Conservation (phyloP, 225 moss, liverwort and hornwort genomes). For the Pseudoscleropodium purum region DNA sequence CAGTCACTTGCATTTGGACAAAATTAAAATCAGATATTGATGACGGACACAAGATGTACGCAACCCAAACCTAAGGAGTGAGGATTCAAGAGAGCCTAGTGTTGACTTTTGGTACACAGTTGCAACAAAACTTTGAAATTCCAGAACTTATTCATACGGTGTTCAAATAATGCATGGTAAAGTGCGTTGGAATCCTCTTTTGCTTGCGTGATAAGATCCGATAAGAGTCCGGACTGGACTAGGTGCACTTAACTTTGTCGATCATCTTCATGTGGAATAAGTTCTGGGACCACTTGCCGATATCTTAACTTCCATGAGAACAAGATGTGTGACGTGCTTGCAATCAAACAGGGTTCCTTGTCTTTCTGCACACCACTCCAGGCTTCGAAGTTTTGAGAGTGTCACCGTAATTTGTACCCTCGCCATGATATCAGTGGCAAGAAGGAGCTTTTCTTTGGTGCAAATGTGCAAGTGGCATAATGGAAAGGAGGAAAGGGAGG, state of each 20-base stretch:
- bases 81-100: neutral
- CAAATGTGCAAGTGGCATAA: neutral
- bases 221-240: too few relatives aligned
- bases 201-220: neutral
- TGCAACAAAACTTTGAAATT: neutral
- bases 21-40: neutral
- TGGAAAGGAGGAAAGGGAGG: neutral
- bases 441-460: neutral
- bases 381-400: neutral
- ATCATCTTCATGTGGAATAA: neutral
- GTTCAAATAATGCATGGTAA: too few relatives aligned
- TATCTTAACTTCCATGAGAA: neutral
- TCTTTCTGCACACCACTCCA: neutral
- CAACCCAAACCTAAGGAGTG: neutral
- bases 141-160: rapidly evolving
- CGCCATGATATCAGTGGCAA: neutral
- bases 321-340: neutral
- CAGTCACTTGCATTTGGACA: neutral
- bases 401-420: neutral
- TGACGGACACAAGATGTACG: neutral
- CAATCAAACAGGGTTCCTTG: neutral
- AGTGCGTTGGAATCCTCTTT: neutral
- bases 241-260: neutral
- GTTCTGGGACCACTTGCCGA: neutral
- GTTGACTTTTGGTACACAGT: neutral